These are phyloP conservation scores for Yamadazyma buinensis DNA, from an alignment of 1,139 yeast species.

Conservation along the genomic window DNA sequence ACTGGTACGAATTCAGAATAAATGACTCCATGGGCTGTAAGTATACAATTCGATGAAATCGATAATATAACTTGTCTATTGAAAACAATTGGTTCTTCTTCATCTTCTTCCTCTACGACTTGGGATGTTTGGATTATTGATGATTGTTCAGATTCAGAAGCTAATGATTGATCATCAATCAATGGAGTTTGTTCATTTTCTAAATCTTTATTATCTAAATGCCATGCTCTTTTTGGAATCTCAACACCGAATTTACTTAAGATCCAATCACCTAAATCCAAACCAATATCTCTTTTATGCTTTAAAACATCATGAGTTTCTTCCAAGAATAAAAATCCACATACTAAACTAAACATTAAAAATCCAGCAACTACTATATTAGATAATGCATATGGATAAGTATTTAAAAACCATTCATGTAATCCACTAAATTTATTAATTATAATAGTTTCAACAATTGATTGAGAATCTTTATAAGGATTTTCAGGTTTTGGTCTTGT, in stretches of 20 bases:
- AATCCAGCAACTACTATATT: slow-evolving; percentile 50
- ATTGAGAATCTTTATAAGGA: slow-evolving; percentile 4
- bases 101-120: slow-evolving; percentile 1
- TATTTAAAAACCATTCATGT: slow-evolving; percentile 4
- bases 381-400: slow-evolving; percentile 56
- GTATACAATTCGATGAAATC: slow-evolving; percentile 11
- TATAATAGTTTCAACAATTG: neutral
- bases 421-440: neutral
- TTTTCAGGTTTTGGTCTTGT: slow-evolving; percentile 24
- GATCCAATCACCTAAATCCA: slow-evolving; percentile 49
- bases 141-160: neutral
- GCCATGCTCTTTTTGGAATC: slow-evolving; percentile 11
- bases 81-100: slow-evolving; percentile 5
- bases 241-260: slow-evolving; percentile 27
- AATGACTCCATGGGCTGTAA: slow-evolving; percentile 41
- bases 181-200: neutral
- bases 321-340: slow-evolving; percentile 52
- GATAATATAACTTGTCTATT: slow-evolving; percentile 11
- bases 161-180: slow-evolving; percentile 1
- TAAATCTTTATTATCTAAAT: neutral
- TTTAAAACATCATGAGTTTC: slow-evolving; percentile 50
- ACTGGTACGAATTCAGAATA: slow-evolving; percentile 59
- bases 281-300: slow-evolving; percentile 44
- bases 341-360: slow-evolving; percentile 33
- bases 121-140: too few relatives aligned